Evolutionary conservation across 164 flowering plant species (phyloP), one percentile per base, ranked within the genome.

Genomic region (Tinospora cordifolia): DNA sequence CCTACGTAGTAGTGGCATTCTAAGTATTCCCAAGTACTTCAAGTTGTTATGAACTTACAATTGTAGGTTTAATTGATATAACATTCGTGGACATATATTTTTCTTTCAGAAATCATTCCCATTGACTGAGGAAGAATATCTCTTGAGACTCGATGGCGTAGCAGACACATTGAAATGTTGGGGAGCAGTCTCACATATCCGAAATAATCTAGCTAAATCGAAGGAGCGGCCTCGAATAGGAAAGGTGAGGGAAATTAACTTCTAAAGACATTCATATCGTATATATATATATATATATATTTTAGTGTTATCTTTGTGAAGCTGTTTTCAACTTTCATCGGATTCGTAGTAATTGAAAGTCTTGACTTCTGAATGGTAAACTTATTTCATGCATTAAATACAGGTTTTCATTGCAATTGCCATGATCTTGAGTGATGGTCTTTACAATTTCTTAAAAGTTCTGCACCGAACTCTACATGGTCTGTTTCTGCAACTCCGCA

Each of bases 161-260:
- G 97, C 96, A 68, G 90, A 91, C 80, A 79, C 81, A 64, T 81
- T 93, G 80, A 93, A 83, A 83, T 94, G 97, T 76, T 94, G 99
- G 99, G 98, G 97, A 70, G 97, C 99, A 72, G 96, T 92, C 69
- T 89, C 97, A 60, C 98, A 92, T 75, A 85, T 94, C 64, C 83
- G 97, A 54, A 89, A 82, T 79, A 94, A 90, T 86, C 84, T 94
- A 25, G 87, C 80, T 58, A 94, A 86, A 75, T 71, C 67, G 74
- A 90, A 92, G 81, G 97, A 94, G 75, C 82, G 98, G 36, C 98
- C 98, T 67, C 88, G 98, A 71, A 92, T 94, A 49, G 98, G 98
- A 49, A 94, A 94, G 97, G 99, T 94, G 78, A 77, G n/a, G n/a
- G 62, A 17, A 3, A 21, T 25, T 8, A 4, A 65, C 47, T 39